Evolutionary conservation across 169 alveolate species (phyloP), one percentile per base, ranked within the genome.

Genomic region (Sarcocystis neurona): DNA sequence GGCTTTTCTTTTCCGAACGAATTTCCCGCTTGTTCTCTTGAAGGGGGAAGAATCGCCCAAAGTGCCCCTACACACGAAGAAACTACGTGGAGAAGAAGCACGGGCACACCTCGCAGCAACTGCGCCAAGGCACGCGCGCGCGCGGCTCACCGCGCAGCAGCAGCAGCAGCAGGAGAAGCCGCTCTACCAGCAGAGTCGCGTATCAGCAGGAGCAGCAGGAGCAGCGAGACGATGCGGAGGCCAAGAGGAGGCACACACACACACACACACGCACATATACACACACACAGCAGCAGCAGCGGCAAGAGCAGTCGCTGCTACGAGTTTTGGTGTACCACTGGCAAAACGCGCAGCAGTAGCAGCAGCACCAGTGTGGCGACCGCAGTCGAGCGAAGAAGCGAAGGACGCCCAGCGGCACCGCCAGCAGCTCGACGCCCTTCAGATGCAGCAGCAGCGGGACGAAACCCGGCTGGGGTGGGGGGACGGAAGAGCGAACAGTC

Each of bases 271-370:
- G 8, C 20, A 5, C 34, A 20, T 5, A 63, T n/a, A n/a, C 20
- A 63, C 10, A n/a, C 34, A 20, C 12, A 63, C 80, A 72, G 80
- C 80, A 72, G 80, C 80, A 37, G 43, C 48, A 37, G 80, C 48
- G 32, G 80, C 48, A 37, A 32, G 53, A 37, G 80, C 80, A 72
- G 80, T 48, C 8, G 80, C 10, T 50, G 20, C 20, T 10, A 12
- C n/a, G 63, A 50, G 63, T 12, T 10, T 10, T 12, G 63, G n/a
- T 20, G 20, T 12, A 50, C n/a, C n/a, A 50, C 63, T 10, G n/a
- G 10, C 63, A 50, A 50, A 50, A n/a, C n/a, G 63, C 63, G 63
- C 75, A 63, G 75, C 75, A n/a, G n/a, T 18, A 63, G 75, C 34
- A 10, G 18, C 75, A 63, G 75, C 75, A 63, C 5, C 20, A 63